Percentiles rank a stretch among this genome's conserved stretches.
Evolutionary conservation across 1,284 basidiomycete genomes (phyloP).

Genomic region (Coniferiporia weirii): DNA sequence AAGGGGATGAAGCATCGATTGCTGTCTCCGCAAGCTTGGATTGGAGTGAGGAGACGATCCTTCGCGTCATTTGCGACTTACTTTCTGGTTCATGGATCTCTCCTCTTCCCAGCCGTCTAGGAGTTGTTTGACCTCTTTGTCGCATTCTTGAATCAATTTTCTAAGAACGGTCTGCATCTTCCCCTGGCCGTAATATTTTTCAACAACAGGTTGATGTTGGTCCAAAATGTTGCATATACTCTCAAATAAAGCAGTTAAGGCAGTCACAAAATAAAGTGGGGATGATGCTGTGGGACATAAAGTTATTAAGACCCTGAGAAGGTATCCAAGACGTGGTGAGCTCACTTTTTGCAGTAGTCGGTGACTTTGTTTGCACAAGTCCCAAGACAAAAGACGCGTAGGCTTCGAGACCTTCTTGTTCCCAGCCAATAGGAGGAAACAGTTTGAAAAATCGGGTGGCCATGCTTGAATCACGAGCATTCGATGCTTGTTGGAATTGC

Average conservation of each 20-base stretch:
- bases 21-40: conserved; percentile 30
- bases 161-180: conserved; percentile 82
- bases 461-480: conserved; percentile 74
- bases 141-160: conserved; percentile 80
- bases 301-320: conserved; percentile 17
- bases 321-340: conserved; percentile 16
- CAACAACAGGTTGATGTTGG: conserved; percentile 95
- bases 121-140: conserved; percentile 73
- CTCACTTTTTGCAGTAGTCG: conserved; percentile 76
- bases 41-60: neutral
- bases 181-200: conserved; percentile 91
- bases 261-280: conserved; percentile 82
- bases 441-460: conserved; percentile 96
- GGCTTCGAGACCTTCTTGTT: conserved; percentile 87
- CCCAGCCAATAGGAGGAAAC: conserved; percentile 90
- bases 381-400: conserved; percentile 93
- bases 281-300: conserved; percentile 61
- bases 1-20: conserved; percentile 19
- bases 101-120: conserved; percentile 91
- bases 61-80: conserved; percentile 23
- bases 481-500: conserved; percentile 78
- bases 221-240: conserved; percentile 94
- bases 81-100: conserved; percentile 68
- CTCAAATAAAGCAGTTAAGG: conserved; percentile 89
- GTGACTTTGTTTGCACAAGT: conserved; percentile 76